Percentiles rank a stretch among this genome's conserved stretches.
These are phyloP conservation scores for Elaeagnus macrophylla DNA, from an alignment of 306 rosid species.

Conservation along the genomic window DNA sequence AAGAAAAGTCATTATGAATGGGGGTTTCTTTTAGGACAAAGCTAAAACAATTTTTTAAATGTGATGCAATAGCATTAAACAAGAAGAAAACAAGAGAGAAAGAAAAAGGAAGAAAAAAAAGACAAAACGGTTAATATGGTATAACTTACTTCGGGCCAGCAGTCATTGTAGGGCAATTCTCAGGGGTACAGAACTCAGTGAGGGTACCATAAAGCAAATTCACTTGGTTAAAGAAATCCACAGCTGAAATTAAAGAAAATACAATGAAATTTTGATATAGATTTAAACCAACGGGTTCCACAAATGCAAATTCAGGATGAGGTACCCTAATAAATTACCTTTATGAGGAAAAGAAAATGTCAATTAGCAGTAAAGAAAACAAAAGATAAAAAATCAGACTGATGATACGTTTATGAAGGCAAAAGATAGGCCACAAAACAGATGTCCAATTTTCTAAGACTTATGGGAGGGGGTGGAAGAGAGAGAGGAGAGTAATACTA, in stretches of 20 bases:
- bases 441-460: not conserved
- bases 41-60: no score
- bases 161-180: constrained; percentile 97
- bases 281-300: not conserved
- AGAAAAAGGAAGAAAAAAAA: constrained; percentile 11
- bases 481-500: constrained; percentile 44
- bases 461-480: not conserved
- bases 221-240: constrained; percentile 99
- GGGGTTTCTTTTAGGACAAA: no score
- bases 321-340: not conserved
- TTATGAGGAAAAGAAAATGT: not conserved
- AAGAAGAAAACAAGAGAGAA: constrained; percentile 9
- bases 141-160: constrained; percentile 96
- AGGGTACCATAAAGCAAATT: constrained; percentile 97
- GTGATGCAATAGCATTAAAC: constrained; percentile 5
- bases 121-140: constrained; percentile 10
- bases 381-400: not conserved
- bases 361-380: not conserved
- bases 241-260: constrained; percentile 59
- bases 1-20: no score
- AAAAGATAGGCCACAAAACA: not conserved
- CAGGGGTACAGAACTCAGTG: constrained; percentile 96
- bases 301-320: constrained; percentile 7
- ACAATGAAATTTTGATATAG: constrained; percentile 25
- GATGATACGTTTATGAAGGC: not conserved